Conservation (phyloP, 1,284 basidiomycete species). For the Cutaneotrichosporon sp. region DNA sequence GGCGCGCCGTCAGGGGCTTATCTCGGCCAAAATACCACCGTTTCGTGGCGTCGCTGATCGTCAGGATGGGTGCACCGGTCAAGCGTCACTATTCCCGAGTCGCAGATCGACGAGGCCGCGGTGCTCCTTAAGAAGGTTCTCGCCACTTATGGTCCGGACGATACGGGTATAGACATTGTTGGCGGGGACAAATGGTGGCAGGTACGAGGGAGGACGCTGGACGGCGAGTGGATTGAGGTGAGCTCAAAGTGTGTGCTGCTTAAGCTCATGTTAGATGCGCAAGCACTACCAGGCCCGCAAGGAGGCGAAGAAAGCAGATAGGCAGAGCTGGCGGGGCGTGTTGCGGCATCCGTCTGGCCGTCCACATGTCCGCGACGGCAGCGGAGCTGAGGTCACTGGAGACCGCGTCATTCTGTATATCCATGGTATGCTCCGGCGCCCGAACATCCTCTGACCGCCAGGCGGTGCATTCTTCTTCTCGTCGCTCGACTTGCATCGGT, state of each 20-base stretch:
- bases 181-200: constrained; percentile 96
- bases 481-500: constrained; percentile 51
- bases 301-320: neutral
- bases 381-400: constrained; percentile 32
- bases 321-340: neutral
- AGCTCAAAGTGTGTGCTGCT: constrained; percentile 15
- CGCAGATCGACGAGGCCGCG: constrained; percentile 37
- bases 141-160: constrained; percentile 28
- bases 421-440: constrained; percentile 30
- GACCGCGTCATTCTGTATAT: constrained; percentile 48
- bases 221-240: constrained; percentile 79
- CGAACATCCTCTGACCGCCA: neutral
- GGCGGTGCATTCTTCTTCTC: constrained; percentile 50
- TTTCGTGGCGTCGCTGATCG: neutral
- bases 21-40: no score
- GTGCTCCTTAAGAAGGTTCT: constrained; percentile 44
- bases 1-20: neutral
- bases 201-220: constrained; percentile 66
- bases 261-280: constrained; percentile 40
- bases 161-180: constrained; percentile 48
- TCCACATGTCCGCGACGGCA: constrained; percentile 31
- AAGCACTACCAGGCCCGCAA: constrained; percentile 43
- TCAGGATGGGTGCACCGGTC: constrained; percentile 42
- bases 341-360: neutral
- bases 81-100: constrained; percentile 43